Evolutionary conservation across 805 yeast species (phyloP).

Genomic region (Metschnikowia colocasiae): DNA sequence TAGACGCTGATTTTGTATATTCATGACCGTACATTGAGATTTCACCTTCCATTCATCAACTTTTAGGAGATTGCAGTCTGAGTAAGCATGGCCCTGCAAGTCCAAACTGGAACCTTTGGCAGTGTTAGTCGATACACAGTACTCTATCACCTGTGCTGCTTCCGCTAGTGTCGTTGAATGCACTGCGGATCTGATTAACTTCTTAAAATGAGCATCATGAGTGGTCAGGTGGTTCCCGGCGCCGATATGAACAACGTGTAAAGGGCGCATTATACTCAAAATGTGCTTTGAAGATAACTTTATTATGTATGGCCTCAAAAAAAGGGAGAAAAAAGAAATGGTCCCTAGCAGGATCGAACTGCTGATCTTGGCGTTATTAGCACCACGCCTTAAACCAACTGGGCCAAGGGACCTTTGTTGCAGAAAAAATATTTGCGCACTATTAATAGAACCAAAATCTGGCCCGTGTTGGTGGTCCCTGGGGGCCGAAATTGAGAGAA

Average conservation of each 20-base stretch:
- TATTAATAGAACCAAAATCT: too few relatives aligned
- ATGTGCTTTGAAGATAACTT: constrained; percentile 34
- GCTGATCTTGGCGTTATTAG: constrained; percentile 67
- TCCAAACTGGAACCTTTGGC: constrained; percentile 48
- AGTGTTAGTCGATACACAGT: constrained; percentile 43
- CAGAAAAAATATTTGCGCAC: neutral
- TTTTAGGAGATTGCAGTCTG: constrained; percentile 41
- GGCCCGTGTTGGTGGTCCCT: too few relatives aligned
- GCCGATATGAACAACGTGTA: constrained; percentile 43
- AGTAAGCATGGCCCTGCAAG: constrained; percentile 37
- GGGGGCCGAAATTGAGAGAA: too few relatives aligned
- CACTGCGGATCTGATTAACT: constrained; percentile 28
- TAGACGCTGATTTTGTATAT: constrained; percentile 9
- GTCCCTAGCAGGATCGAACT: constrained; percentile 88
- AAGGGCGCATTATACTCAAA: neutral
- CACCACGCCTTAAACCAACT: constrained; percentile 54
- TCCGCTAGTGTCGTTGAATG: constrained; percentile 8
- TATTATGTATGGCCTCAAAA: neutral
- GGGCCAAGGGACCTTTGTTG: constrained; percentile 46
- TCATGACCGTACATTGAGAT: constrained; percentile 17
- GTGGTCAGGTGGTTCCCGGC: constrained; percentile 44
- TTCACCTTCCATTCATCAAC: constrained; percentile 8
- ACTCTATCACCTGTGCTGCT: constrained; percentile 31
- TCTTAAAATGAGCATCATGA: constrained; percentile 22
- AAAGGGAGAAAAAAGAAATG: constrained; percentile 32